Evolutionary conservation across 2,329 filamentous ascomycete species (phyloP).

Genomic region (Cercospora sojina): DNA sequence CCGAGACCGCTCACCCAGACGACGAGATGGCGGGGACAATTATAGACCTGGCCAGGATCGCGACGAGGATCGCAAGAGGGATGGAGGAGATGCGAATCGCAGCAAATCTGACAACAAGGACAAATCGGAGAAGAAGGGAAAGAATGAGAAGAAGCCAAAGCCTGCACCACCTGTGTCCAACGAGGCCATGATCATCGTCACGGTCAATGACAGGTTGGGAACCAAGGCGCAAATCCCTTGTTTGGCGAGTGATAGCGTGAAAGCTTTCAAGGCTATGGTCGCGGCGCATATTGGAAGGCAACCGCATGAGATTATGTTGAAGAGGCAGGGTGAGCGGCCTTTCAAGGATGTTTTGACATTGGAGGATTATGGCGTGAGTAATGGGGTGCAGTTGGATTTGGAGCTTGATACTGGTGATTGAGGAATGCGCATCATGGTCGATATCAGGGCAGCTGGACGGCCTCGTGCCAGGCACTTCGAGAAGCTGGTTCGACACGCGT

Average conservation of each 20-base stretch:
- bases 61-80: conserved; percentile 14
- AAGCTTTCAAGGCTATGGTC: conserved; percentile 86
- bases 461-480: neutral
- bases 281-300: conserved; percentile 85
- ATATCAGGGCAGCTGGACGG: neutral
- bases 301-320: conserved; percentile 86
- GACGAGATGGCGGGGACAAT: conserved; percentile 40
- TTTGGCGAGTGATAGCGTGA: conserved; percentile 77
- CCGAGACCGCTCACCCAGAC: conserved; percentile 33
- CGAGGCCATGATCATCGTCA: conserved; percentile 89
- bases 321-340: conserved; percentile 85
- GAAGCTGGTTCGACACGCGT: neutral
- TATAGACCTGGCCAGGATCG: conserved; percentile 35
- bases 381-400: conserved; percentile 68
- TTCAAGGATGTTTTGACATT: conserved; percentile 89
- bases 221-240: conserved; percentile 95
- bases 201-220: conserved; percentile 91
- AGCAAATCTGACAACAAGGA: conserved; percentile 12
- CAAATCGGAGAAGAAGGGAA: conserved; percentile 25
- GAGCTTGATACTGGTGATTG: conserved; percentile 44
- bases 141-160: conserved; percentile 30
- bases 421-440: conserved; percentile 9
- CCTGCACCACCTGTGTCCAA: conserved; percentile 39
- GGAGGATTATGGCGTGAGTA: conserved; percentile 91
- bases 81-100: conserved; percentile 6